A percentile compares a stretch with the other conserved stretches of the same genome.
Conservation (phyloP, 352 stramenopile genomes). For the Phytophthora fragariae region DNA sequence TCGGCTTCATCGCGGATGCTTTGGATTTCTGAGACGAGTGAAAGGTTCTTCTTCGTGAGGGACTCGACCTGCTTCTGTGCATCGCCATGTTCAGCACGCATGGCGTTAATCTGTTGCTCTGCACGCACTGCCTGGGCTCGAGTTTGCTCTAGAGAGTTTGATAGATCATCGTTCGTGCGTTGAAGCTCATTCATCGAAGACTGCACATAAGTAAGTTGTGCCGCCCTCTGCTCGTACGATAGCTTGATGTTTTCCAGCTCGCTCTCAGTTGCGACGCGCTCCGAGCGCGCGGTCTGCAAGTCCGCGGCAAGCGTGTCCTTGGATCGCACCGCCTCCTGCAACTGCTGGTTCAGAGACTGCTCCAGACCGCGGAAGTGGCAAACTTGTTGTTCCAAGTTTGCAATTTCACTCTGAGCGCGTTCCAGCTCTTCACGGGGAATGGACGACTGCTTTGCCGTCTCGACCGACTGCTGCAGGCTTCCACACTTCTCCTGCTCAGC, state of each 20-base stretch:
- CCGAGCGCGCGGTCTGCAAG: constrained; percentile 30
- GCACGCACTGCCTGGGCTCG: constrained; percentile 45
- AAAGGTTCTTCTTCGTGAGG: constrained; percentile 72
- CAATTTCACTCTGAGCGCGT: constrained; percentile 45
- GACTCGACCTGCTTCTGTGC: constrained; percentile 61
- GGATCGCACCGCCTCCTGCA: constrained; percentile 31
- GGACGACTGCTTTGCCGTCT: constrained; percentile 34
- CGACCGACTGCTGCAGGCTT: constrained; percentile 32
- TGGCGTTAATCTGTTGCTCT: constrained; percentile 55
- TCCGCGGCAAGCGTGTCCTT: constrained; percentile 45
- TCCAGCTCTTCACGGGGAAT: constrained; percentile 45
- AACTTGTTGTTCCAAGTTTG: constrained; percentile 43
- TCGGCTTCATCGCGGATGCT: constrained; percentile 55
- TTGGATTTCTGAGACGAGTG: constrained; percentile 60
- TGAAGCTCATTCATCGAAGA: constrained; percentile 49
- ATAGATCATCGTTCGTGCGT: constrained; percentile 61
- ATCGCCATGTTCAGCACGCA: constrained; percentile 45
- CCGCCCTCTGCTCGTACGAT: constrained; percentile 35
- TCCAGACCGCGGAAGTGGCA: constrained; percentile 49
- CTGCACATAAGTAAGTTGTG: constrained; percentile 39
- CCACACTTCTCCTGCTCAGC: constrained; percentile 39
- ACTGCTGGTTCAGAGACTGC: constrained; percentile 47
- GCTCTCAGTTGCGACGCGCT: constrained; percentile 41
- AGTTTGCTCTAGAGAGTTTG: constrained; percentile 51
- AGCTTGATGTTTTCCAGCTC: constrained; percentile 42